Evolutionary conservation across 257 asterid species (phyloP), one percentile per base, ranked within the genome.

Genomic region (Ocimum tenuiflorum): DNA sequence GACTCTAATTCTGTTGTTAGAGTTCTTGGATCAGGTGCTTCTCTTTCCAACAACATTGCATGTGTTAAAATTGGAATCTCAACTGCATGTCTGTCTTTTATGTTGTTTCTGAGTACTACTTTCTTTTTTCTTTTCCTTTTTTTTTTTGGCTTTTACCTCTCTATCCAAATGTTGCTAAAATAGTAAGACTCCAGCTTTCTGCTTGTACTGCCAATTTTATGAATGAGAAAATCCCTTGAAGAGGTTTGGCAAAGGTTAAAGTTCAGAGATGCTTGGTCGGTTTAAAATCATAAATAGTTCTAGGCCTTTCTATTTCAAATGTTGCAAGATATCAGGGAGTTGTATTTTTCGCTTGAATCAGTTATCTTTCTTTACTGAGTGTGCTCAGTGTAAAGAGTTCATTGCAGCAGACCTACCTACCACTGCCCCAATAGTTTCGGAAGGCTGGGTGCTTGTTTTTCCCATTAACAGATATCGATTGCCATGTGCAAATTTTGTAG

Each of bases 1-100:
- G 94, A 81, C 59, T 91, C 97, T 64, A 80, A 78, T 68, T 85
- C 94, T 73, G 66, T 88, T 48, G 91, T 91, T 69, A 81, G 97
- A 69, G 89, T 91, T 74, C 91, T 90, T 71, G 87, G 87, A 78
- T 31, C 89, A 80, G 96, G 94, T 85, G 76, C 71, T 66, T 65
- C 71, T 63, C 83, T 57, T 67, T 65, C 35, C 72, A 31, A 12
- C 29, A 17, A 60, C 14, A 43, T 67, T 41, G 45, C 45, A 48
- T 70, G 66, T 62, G 19, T 39, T 38, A 13, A 18, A n/a, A 29
- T 59, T 52, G 43, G 45, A 45, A 57, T 68, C 22, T 43, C 39
- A 39, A 68, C 59, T 68, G 73, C 57, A 41, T 8, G 27, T 45
- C 23, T 57, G 59, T 18, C 43, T 19, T 11, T 7, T 46, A 23